Conservation (phyloP, 176 grass and related monocot genomes). For the Musa acuminata region DNA sequence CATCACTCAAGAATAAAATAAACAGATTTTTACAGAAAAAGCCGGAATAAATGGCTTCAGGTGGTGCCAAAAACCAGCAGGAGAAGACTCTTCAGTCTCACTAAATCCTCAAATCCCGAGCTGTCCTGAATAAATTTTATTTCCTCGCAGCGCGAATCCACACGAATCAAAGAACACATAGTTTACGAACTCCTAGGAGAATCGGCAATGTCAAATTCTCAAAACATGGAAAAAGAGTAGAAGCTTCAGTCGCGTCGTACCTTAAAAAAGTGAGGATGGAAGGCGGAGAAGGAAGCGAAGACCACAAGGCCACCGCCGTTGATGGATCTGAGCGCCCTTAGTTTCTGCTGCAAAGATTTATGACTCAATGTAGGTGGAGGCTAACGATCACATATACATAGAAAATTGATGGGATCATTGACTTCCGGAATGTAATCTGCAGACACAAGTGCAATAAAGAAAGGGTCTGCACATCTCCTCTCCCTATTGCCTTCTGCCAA, state of each 20-base stretch:
- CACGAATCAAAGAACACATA: background rate
- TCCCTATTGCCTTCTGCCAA: background rate
- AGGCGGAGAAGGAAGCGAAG: background rate
- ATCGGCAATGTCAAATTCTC: background rate
- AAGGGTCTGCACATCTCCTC: background rate
- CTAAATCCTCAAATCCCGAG: background rate
- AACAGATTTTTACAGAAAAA: background rate
- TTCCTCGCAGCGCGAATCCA: background rate
- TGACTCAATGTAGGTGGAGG: background rate
- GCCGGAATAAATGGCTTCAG: background rate
- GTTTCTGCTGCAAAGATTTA: background rate
- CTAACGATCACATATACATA: background rate
- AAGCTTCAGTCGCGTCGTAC: background rate
- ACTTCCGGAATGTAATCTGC: background rate
- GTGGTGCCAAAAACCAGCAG: background rate
- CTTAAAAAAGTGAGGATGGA: background rate
- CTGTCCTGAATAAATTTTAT: background rate
- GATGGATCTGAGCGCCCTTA: background rate
- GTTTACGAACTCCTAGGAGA: slow-evolving; percentile 4
- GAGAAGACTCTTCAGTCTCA: background rate
- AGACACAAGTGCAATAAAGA: background rate
- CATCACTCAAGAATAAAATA: background rate
- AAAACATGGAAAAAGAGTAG: background rate
- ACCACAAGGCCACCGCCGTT: background rate
- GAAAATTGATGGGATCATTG: background rate